Base-by-base conservation (phyloP, 2,329 filamentous ascomycete genomes). In the Nannizziopsis arthrosporioides region DNA sequence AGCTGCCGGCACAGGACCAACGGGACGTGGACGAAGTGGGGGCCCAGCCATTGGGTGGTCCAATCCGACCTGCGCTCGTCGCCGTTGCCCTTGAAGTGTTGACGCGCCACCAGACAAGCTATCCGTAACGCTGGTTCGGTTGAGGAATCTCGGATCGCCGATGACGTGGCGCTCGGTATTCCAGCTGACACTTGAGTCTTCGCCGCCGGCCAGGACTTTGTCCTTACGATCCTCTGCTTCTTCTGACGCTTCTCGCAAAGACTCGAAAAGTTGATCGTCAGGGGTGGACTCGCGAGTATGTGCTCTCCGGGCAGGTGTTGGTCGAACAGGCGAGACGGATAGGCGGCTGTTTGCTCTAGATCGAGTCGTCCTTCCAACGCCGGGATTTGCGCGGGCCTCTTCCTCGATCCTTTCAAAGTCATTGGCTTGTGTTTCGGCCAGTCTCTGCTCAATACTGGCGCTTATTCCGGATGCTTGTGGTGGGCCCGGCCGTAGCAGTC, bases 401-500 rank as follows among this genome's bases (percentile, higher is more conserved):
- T 53, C 45, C 37, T 57, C 53, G 34, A 55, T 53, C 42, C 57
- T 56, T 15, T 60, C 53, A 5, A 59, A 57, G 41, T 60, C 59
- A 53, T 53, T 43, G 12, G 40, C 46, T 18, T 30, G 2, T 1
- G 32, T 38, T 9, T 48, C 31, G 7, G 12, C 2, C 17, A 14
- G 10, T 10, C 14, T 22, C 53, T 54, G 8, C 52, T 51, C 35
- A 9, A 42, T 42, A 17, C 35, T 12, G 30, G 57, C 54, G 10
- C 61, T 65, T 48, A 69, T 61, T 38, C 64, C 57, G 2, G 49
- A 44, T 17, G 64, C 48, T 36, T 57, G 58, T 4, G 55, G 54
- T 11, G 60, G 57, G 32, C 61, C 55, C 2, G 59, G 52, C n/a
- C 57, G 51, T 19, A 68, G 55, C 53, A 60, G 59, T 40, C 59